These are phyloP conservation scores for Cryptococcus wingfieldii DNA, from an alignment of 1,284 basidiomycete species.

Conservation along the genomic window DNA sequence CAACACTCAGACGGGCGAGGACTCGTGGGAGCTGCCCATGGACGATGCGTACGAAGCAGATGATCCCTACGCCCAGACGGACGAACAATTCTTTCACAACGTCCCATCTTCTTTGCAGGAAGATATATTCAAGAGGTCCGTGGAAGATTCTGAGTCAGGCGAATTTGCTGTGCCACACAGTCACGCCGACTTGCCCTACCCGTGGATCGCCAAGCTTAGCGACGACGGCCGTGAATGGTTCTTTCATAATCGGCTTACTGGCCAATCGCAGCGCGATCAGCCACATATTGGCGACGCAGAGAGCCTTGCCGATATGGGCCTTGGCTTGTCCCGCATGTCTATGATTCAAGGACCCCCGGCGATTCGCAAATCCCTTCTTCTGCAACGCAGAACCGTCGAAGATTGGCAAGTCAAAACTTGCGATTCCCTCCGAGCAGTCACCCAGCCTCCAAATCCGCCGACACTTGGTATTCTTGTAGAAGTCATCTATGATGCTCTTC, in stretches of 20 bases:
- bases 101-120: not conserved
- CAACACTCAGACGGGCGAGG: slow-evolving; percentile 84
- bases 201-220: slow-evolving; percentile 71
- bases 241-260: slow-evolving; percentile 69
- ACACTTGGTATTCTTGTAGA: slow-evolving; percentile 30
- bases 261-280: slow-evolving; percentile 57
- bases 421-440: slow-evolving; percentile 15
- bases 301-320: slow-evolving; percentile 7
- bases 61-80: slow-evolving; percentile 2
- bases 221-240: slow-evolving; percentile 81
- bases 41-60: slow-evolving; percentile 44
- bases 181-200: slow-evolving; percentile 62
- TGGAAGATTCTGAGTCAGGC: too few species aligned
- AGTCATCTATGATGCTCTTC: slow-evolving; percentile 31
- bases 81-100: slow-evolving; percentile 10
- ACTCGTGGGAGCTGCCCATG: slow-evolving; percentile 71
- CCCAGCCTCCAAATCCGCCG: slow-evolving; percentile 9
- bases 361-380: slow-evolving; percentile 16
- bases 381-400: slow-evolving; percentile 20
- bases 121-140: too few species aligned
- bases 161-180: slow-evolving; percentile 35
- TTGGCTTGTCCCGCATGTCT: slow-evolving; percentile 8
- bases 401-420: slow-evolving; percentile 25
- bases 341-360: slow-evolving; percentile 10
- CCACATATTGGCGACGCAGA: slow-evolving; percentile 14